Evolutionary conservation across 495 filamentous ascomycete genomes (phyloP).

Genomic region (Aspergillus wentii): DNA sequence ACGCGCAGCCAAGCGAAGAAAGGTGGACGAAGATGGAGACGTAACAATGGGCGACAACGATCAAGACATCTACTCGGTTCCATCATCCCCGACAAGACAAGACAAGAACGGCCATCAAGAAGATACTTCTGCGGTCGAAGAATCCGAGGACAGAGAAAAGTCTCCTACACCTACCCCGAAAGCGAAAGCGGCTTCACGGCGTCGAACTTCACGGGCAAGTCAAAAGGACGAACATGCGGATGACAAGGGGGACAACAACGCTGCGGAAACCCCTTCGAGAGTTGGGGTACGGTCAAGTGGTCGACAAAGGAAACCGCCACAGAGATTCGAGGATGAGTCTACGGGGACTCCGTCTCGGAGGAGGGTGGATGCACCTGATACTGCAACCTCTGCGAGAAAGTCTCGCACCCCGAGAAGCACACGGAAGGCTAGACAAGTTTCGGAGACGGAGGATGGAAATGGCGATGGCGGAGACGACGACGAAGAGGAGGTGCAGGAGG

Average conservation of each 20-base stretch:
- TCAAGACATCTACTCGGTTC: constrained; percentile 12
- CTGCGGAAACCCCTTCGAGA: constrained; percentile 19
- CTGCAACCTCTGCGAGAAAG: constrained; percentile 19
- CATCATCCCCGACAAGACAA: constrained; percentile 13
- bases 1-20: constrained; percentile 37
- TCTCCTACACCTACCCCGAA: constrained; percentile 9
- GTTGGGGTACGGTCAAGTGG: constrained; percentile 31
- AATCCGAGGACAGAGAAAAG: constrained; percentile 12
- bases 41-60: constrained; percentile 22
- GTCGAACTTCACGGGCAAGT: constrained; percentile 18
- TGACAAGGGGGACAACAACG: constrained; percentile 6
- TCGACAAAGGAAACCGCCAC: constrained; percentile 36
- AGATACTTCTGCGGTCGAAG: too few relatives aligned
- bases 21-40: constrained; percentile 35
- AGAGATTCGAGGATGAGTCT: constrained; percentile 29
- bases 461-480: too few relatives aligned
- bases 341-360: constrained; percentile 17
- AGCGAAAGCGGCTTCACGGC: constrained; percentile 16
- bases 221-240: constrained; percentile 7
- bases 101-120: too few relatives aligned
- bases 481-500: constrained; percentile 6
- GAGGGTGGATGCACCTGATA: too few relatives aligned
- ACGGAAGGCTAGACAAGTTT: constrained; percentile 14
- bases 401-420: constrained; percentile 17
- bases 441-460: constrained; percentile 10